Conservation (phyloP, 2,329 filamentous ascomycete genomes). For the Sclerotinia subarctica region DNA sequence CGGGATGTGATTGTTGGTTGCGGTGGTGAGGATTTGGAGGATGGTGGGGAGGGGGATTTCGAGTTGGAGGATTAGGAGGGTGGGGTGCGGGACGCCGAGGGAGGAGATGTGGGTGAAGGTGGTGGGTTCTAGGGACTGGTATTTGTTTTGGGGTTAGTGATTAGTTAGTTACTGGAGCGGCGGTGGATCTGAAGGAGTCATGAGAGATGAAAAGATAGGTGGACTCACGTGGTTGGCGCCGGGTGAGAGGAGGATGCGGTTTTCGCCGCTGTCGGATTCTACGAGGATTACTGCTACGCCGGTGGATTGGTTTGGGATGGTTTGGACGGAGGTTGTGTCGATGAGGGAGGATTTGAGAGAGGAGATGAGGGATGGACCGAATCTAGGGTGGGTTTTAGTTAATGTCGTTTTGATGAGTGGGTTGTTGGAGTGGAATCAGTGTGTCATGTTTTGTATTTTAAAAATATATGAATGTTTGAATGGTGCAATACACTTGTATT, state of each 20-base stretch:
- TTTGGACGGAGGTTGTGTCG: slow-evolving; percentile 52
- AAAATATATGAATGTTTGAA: too few species aligned
- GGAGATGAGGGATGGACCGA: slow-evolving; percentile 57
- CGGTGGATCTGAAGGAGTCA: slow-evolving; percentile 39
- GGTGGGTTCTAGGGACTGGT: slow-evolving; percentile 42
- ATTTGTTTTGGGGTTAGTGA: neutral
- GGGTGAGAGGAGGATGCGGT: slow-evolving; percentile 70
- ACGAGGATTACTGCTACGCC: slow-evolving; percentile 75
- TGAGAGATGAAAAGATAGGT: slow-evolving; percentile 43
- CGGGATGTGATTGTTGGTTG: slow-evolving; percentile 48
- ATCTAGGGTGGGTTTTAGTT: slow-evolving; percentile 49
- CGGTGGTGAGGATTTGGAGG: slow-evolving; percentile 55
- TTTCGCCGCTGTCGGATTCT: slow-evolving; percentile 68
- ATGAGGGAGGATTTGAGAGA: slow-evolving; percentile 62
- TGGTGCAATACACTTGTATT: too few species aligned
- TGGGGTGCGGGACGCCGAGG: slow-evolving; percentile 46
- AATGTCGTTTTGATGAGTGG: slow-evolving; percentile 21
- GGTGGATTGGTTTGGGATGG: slow-evolving; percentile 51
- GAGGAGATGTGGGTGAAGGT: slow-evolving; percentile 41
- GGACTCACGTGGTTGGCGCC: slow-evolving; percentile 56
- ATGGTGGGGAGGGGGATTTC: slow-evolving; percentile 69
- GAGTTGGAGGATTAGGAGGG: slow-evolving; percentile 73
- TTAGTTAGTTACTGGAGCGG: slow-evolving; percentile 25
- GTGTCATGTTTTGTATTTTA: neutral
- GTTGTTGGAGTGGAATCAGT: neutral